Conservation (phyloP, 495 filamentous ascomycete species). For the Talaromyces proteolyticus region DNA sequence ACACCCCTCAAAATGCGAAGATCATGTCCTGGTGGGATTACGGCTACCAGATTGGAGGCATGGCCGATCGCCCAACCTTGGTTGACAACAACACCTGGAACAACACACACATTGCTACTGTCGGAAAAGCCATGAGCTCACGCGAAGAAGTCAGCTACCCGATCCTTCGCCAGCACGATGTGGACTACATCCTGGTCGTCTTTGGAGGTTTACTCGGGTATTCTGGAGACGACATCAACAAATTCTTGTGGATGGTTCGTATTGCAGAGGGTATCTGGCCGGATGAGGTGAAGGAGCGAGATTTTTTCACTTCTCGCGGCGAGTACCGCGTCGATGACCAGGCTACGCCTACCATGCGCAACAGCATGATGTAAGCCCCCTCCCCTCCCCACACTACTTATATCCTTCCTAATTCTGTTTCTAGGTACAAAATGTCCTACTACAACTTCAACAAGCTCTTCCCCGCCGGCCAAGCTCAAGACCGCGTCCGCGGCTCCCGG, state of each 20-base stretch:
- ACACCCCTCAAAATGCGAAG: slow-evolving; percentile 90
- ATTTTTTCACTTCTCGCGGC: slow-evolving; percentile 91
- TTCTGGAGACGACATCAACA: slow-evolving; percentile 99
- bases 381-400: background rate
- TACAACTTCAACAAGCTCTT: slow-evolving; percentile 95
- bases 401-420: slow-evolving; percentile 34
- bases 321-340: slow-evolving; percentile 93
- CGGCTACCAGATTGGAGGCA: slow-evolving; percentile 98
- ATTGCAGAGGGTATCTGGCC: slow-evolving; percentile 99
- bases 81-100: slow-evolving; percentile 99
- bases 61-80: slow-evolving; percentile 95
- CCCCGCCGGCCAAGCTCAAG: slow-evolving; percentile 82
- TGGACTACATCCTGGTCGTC: slow-evolving; percentile 96
- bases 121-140: slow-evolving; percentile 98
- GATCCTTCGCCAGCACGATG: slow-evolving; percentile 96
- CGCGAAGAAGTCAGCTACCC: slow-evolving; percentile 97
- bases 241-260: slow-evolving; percentile 99
- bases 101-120: slow-evolving; percentile 99
- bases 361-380: slow-evolving; percentile 85
- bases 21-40: slow-evolving; percentile 99
- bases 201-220: slow-evolving; percentile 96
- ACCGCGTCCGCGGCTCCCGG: slow-evolving; percentile 77
- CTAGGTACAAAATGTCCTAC: slow-evolving; percentile 99
- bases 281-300: slow-evolving; percentile 94
- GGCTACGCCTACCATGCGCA: slow-evolving; percentile 97